Conservation (phyloP, 371 early-diverging fungal genomes). For the Mucor mucedo region DNA sequence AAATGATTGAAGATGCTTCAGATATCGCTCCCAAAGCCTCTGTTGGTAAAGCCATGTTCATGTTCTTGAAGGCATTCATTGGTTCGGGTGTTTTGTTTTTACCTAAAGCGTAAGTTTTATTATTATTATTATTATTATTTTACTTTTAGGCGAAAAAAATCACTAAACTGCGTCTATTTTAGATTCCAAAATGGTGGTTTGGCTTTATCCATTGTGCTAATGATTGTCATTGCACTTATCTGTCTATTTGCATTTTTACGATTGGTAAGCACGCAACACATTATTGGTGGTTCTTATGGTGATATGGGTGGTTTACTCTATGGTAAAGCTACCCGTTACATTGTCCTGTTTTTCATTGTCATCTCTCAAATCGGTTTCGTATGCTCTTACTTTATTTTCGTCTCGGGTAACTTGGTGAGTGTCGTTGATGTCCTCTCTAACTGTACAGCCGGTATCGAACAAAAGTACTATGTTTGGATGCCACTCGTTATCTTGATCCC, state of each 20-base stretch:
- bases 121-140: background rate
- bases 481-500: constrained; percentile 69
- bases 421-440: constrained; percentile 46
- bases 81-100: constrained; percentile 71
- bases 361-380: constrained; percentile 69
- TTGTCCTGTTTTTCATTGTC: constrained; percentile 67
- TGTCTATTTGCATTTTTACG: constrained; percentile 38
- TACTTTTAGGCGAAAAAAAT: background rate
- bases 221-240: constrained; percentile 33
- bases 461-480: constrained; percentile 60
- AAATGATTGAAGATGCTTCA: constrained; percentile 14
- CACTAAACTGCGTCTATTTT: background rate
- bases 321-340: constrained; percentile 57
- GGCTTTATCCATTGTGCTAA: constrained; percentile 30
- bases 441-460: constrained; percentile 37
- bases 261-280: constrained; percentile 37
- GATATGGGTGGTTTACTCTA: constrained; percentile 76
- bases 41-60: constrained; percentile 71
- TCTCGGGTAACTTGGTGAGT: constrained; percentile 49
- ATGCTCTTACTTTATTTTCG: constrained; percentile 53
- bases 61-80: constrained; percentile 79
- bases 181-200: constrained; percentile 40
- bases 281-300: constrained; percentile 74
- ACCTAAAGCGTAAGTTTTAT: constrained; percentile 67
- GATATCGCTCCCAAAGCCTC: constrained; percentile 51